Conservation (phyloP, 345 rosid species). For the Hevea brasiliensis region DNA sequence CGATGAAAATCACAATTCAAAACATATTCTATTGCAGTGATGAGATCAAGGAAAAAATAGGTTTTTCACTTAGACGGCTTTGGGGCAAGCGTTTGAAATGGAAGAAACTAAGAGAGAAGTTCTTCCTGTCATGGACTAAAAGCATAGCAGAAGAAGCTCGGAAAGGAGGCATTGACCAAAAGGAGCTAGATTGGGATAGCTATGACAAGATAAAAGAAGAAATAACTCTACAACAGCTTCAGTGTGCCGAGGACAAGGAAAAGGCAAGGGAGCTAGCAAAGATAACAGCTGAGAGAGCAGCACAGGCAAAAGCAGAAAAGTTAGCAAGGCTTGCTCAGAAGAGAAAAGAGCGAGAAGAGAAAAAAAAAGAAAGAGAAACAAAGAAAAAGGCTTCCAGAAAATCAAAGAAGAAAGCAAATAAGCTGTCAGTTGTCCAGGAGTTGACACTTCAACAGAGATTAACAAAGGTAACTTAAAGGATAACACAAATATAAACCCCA, state of each 20-base stretch:
- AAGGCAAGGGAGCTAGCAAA: slow-evolving; percentile 46
- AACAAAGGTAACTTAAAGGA: slow-evolving; percentile 48
- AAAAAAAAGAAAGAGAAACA: slow-evolving; percentile 33
- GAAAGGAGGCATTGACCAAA: slow-evolving; percentile 58
- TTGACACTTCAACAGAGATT: slow-evolving; percentile 53
- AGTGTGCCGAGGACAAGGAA: slow-evolving; percentile 43
- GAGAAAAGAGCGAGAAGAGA: slow-evolving; percentile 53
- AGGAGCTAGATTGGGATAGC: slow-evolving; percentile 72
- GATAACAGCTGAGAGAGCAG: slow-evolving; percentile 46
- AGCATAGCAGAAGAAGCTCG: slow-evolving; percentile 67
- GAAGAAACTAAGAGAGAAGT: slow-evolving; percentile 46
- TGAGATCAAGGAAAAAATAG: slow-evolving; percentile 63
- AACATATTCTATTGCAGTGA: slow-evolving; percentile 50
- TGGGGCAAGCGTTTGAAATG: slow-evolving; percentile 65
- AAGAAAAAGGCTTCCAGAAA: slow-evolving; percentile 33
- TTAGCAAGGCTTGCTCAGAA: slow-evolving; percentile 49
- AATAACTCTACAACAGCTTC: slow-evolving; percentile 45
- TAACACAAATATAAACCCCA: background rate
- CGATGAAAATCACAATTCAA: slow-evolving; percentile 12
- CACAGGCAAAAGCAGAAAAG: slow-evolving; percentile 51
- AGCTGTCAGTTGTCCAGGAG: slow-evolving; percentile 24
- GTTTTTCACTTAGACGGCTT: slow-evolving; percentile 46
- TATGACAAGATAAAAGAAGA: slow-evolving; percentile 54
- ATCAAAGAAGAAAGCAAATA: slow-evolving; percentile 27
- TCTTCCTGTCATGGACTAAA: slow-evolving; percentile 50